Base-by-base conservation (phyloP, 352 stramenopile genomes). In the Thraustochytrium sp. region DNA sequence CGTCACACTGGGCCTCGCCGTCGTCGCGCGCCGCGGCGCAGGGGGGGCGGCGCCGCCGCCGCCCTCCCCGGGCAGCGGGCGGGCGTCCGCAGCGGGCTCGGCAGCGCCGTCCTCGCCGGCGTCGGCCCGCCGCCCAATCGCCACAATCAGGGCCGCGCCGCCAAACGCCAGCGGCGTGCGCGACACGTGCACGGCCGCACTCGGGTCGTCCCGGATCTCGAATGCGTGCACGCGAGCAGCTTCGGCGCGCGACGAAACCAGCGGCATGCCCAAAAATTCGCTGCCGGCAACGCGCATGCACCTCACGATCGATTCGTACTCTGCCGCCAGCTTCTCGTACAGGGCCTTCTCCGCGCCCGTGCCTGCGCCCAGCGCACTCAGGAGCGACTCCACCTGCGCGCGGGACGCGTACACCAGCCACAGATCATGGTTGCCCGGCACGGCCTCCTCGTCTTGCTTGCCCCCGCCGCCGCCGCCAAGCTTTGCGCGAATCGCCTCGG, bases 361-460 rank as follows among this genome's bases (percentile, higher is more conserved):
- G 40, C 62, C 40, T 26, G 9, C 31, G 31, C 13, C 23, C 4
- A 80, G 42, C 5, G 34, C 31, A 34, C 44, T 42, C 1, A 80
- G 44, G 11, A 80, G 68, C 8, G 68, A 4, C 2, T 80, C 68
- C 9, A 80, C 23, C 49, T 80, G 68, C 26, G 48, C 53, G 18
- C 48, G 68, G 2, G 13, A 23, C 63, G 68, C 18, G 31, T 80
- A 80, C 42, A 44, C 51, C 8, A 80, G 44, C 68, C 68, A 80
- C 2, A 29, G 21, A 21, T 11, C 26, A n/a, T 77, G 42, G 9
- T 72, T 18, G n/a, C n/a, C n/a, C n/a, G n/a, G n/a, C n/a, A n/a
- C n/a, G n/a, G n/a, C n/a, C n/a, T n/a, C n/a, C n/a, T n/a, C n/a
- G n/a, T n/a, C n/a, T n/a, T n/a, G n/a, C n/a, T n/a, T n/a, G n/a